phyloP scores from a whole-genome alignment of 148 eudicot species.

The Persicaria maculosa region DNA sequence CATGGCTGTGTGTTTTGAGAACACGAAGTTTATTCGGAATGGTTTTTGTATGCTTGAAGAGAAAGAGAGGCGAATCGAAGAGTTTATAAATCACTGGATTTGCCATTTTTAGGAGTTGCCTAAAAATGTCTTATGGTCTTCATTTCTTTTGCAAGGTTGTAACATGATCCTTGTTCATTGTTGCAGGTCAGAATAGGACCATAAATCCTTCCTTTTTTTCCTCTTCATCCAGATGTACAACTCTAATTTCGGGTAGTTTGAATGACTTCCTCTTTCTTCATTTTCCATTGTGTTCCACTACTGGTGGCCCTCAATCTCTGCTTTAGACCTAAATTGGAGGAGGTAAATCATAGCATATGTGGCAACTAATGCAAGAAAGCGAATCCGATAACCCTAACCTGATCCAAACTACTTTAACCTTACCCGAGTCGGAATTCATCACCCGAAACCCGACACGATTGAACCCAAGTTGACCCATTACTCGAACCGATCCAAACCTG shows the following conservation, averaged over 20 bases:
- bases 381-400: no score
- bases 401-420: no score
- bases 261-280: neutral
- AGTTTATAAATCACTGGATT: neutral
- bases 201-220: neutral
- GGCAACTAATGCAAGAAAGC: no score
- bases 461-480: no score
- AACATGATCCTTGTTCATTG: neutral
- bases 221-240: neutral
- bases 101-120: conserved; percentile 6
- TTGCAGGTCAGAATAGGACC: neutral
- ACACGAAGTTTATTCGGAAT: neutral
- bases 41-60: neutral
- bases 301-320: no score
- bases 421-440: no score
- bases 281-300: neutral
- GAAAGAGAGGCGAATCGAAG: neutral
- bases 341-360: no score
- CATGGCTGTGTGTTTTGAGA: conserved; percentile 13
- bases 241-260: neutral
- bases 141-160: conserved; percentile 3
- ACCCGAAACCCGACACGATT: no score
- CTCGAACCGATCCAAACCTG: no score
- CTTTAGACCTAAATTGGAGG: no score
- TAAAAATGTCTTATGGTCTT: neutral